Conservation (phyloP, 2,329 filamentous ascomycete genomes). For the Epichloe amarillans region DNA sequence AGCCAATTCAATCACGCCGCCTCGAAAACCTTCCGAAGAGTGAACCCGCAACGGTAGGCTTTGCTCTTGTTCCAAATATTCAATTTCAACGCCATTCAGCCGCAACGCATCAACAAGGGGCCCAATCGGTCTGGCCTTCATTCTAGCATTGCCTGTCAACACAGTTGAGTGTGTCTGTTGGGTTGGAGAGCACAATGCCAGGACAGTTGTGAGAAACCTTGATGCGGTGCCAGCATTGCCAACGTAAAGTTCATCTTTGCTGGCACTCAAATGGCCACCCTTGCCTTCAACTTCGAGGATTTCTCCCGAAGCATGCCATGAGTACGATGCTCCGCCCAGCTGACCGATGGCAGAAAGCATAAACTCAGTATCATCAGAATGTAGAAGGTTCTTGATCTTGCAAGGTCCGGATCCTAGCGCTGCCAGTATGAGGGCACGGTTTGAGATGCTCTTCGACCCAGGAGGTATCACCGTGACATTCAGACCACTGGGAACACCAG, state of each 20-base stretch:
- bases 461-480: conserved; percentile 72
- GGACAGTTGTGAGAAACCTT: conserved; percentile 84
- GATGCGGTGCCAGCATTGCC: conserved; percentile 96
- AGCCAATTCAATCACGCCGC: conserved; percentile 79
- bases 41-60: conserved; percentile 75
- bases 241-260: conserved; percentile 67
- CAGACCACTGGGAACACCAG: conserved; percentile 53
- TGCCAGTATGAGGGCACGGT: conserved; percentile 84
- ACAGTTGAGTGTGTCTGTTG: conserved; percentile 51
- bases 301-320: conserved; percentile 91
- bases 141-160: conserved; percentile 84
- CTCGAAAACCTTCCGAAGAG: conserved; percentile 70
- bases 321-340: conserved; percentile 75
- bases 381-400: conserved; percentile 79
- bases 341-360: conserved; percentile 88
- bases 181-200: conserved; percentile 63
- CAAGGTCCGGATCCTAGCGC: conserved; percentile 79
- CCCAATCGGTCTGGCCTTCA: conserved; percentile 92
- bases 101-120: conserved; percentile 82
- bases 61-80: conserved; percentile 71
- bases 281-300: conserved; percentile 80
- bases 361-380: conserved; percentile 93
- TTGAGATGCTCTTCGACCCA: conserved; percentile 95
- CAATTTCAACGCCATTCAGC: conserved; percentile 73
- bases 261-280: conserved; percentile 72